Evolutionary conservation across 1,284 basidiomycete genomes (phyloP).

Genomic region (Tetrapyrgos nigripes): DNA sequence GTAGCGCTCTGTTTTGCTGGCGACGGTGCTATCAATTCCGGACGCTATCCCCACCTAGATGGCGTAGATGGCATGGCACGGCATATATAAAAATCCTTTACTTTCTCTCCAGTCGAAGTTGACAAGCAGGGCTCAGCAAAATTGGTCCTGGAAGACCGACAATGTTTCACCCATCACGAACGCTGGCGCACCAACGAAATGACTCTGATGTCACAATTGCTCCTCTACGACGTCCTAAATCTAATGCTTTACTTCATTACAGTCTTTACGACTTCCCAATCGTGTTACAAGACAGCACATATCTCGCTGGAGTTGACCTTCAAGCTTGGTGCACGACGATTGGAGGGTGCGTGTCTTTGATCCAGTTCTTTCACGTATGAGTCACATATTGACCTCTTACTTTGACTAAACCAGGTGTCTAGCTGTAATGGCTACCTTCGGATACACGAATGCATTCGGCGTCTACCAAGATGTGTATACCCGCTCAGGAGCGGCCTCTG

Average conservation of each 20-base stretch:
- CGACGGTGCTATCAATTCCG: too few species aligned
- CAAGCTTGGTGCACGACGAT: background rate
- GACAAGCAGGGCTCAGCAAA: too few species aligned
- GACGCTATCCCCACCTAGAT: too few species aligned
- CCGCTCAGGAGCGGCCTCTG: constrained; percentile 3
- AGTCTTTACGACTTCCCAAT: background rate
- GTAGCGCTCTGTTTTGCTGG: too few species aligned
- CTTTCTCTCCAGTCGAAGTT: too few species aligned
- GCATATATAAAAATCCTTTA: too few species aligned
- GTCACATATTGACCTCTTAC: background rate
- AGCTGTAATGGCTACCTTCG: background rate
- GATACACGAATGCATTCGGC: constrained; percentile 5
- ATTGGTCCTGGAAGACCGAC: background rate
- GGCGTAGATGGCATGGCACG: too few species aligned
- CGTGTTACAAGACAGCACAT: background rate
- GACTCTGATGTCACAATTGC: background rate
- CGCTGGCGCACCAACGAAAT: background rate
- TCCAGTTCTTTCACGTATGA: background rate
- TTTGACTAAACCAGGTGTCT: background rate
- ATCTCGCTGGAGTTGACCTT: background rate
- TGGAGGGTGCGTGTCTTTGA: background rate
- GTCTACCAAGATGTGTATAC: constrained; percentile 6
- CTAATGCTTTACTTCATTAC: background rate
- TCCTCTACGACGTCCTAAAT: background rate
- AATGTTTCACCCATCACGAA: too few species aligned